Conservation (phyloP, 2,329 filamentous ascomycete genomes). For the Lachnellula willkommii region DNA sequence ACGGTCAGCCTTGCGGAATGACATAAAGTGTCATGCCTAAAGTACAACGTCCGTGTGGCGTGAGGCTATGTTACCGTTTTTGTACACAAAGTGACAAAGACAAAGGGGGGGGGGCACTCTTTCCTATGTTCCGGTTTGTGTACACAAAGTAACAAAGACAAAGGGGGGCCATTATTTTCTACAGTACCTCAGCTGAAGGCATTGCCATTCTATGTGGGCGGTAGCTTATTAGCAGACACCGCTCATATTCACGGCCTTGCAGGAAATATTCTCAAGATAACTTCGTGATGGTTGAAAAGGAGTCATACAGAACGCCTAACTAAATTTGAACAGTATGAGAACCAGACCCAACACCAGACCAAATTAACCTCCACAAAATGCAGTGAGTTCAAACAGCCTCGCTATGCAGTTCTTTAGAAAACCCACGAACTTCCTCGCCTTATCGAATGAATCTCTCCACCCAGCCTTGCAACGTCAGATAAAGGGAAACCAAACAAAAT, state of each 20-base stretch:
- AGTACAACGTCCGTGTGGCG: not conserved
- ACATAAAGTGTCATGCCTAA: not conserved
- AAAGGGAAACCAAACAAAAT: not conserved
- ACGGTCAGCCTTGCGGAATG: not conserved
- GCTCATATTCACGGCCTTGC: not conserved
- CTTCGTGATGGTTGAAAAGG: not conserved
- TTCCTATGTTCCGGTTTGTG: not conserved
- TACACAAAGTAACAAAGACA: not conserved
- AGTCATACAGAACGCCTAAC: not conserved
- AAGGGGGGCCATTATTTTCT: not conserved
- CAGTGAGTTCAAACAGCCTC: not conserved
- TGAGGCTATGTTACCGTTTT: not conserved
- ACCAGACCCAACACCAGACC: not conserved
- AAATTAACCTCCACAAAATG: not conserved
- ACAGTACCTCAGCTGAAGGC: not conserved
- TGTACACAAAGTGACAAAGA: not conserved
- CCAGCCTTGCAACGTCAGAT: not conserved
- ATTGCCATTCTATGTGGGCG: not conserved
- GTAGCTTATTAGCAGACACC: too few relatives aligned
- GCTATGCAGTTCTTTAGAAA: not conserved
- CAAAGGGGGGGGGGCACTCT: not conserved
- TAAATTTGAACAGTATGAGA: not conserved
- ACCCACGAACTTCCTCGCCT: not conserved
- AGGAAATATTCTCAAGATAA: not conserved
- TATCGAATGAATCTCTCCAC: not conserved